A percentile compares a stretch with the other conserved stretches of the same genome.
These are phyloP conservation scores for Colletotrichum sp. DNA, from an alignment of 2,329 filamentous ascomycete genomes.

Conservation along the genomic window DNA sequence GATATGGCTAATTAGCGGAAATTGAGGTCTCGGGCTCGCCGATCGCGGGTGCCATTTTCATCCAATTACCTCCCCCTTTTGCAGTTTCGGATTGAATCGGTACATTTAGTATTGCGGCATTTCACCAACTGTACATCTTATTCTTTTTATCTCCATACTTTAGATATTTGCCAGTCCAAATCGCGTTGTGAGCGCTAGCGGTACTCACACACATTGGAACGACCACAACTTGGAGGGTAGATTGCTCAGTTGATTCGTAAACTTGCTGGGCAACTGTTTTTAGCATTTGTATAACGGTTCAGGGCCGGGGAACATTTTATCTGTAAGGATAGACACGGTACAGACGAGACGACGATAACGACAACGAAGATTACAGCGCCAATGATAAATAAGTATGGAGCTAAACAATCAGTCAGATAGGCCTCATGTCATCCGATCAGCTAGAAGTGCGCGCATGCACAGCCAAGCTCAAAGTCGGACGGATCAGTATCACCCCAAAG, in stretches of 20 bases:
- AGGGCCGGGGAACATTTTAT: background rate
- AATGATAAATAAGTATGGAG: background rate
- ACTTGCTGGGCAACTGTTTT: background rate
- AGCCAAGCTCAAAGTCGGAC: background rate
- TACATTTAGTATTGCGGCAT: background rate
- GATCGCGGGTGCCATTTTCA: background rate
- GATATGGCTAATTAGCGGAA: background rate
- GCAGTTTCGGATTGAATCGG: background rate
- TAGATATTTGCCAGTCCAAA: accelerated
- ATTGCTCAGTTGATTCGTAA: background rate
- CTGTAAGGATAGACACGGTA: background rate
- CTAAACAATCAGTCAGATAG: background rate
- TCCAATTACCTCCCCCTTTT: background rate
- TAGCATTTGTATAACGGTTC: accelerated
- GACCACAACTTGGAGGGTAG: background rate
- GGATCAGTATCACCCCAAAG: background rate
- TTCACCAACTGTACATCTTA: background rate
- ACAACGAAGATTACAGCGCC: background rate
- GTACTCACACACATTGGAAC: background rate
- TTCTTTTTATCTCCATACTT: accelerated
- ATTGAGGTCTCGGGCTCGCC: background rate
- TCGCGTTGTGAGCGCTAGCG: background rate
- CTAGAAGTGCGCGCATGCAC: background rate
- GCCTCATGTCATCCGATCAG: background rate
- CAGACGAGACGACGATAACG: background rate